Conservation (phyloP, 768 basidiomycete species). For the Solioccasus polychromus region DNA sequence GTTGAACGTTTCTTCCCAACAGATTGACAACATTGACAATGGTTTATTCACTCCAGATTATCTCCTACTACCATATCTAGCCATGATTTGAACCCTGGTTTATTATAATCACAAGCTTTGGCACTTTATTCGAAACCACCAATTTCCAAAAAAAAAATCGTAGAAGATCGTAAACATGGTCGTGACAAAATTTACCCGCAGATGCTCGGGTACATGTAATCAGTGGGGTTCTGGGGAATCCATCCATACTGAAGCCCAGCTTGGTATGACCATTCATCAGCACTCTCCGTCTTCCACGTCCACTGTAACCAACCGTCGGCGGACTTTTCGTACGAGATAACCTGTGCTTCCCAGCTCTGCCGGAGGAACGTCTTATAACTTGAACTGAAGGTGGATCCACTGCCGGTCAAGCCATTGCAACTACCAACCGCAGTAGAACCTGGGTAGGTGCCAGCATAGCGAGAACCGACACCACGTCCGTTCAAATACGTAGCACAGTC, state of each 20-base stretch:
- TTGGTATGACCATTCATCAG: slow-evolving; percentile 90
- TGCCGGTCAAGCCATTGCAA: slow-evolving; percentile 72
- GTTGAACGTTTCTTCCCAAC: too few species aligned
- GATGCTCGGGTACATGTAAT: slow-evolving; percentile 55
- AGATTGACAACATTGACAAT: too few species aligned
- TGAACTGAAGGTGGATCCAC: slow-evolving; percentile 68
- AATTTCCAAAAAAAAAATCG: not conserved
- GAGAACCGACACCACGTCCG: slow-evolving; percentile 69
- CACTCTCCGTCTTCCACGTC: slow-evolving; percentile 82
- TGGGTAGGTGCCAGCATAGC: slow-evolving; percentile 59
- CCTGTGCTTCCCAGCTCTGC: slow-evolving; percentile 84
- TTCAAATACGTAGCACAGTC: slow-evolving; percentile 69
- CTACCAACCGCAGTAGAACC: slow-evolving; percentile 71
- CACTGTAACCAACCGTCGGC: slow-evolving; percentile 74
- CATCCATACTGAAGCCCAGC: slow-evolving; percentile 77
- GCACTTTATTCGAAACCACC: too few species aligned
- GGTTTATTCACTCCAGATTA: too few species aligned
- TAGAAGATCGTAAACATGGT: not conserved
- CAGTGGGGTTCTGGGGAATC: slow-evolving; percentile 67
- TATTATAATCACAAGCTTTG: too few species aligned
- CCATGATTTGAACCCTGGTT: too few species aligned
- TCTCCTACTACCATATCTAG: too few species aligned
- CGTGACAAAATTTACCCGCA: slow-evolving; percentile 39
- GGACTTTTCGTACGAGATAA: slow-evolving; percentile 63
- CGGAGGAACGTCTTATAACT: slow-evolving; percentile 80